Base-by-base conservation (phyloP, 768 basidiomycete species). In the Mycena kentingensis region DNA sequence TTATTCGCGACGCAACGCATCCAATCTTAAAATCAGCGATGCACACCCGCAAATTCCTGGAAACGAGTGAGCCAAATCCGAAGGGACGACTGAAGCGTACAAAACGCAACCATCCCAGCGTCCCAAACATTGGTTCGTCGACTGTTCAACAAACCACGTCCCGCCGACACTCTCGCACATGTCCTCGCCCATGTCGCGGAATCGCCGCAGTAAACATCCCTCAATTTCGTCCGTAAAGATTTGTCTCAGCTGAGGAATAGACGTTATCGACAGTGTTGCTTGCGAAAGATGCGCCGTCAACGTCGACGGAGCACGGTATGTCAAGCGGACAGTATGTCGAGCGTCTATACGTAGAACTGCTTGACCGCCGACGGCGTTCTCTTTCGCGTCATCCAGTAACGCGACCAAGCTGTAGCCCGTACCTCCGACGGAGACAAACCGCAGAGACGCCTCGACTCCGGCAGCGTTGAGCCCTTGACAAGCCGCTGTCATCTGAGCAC, bases 231-330 rank as follows among this genome's bases (percentile, higher is more conserved):
- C 87, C 21, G 77, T 75, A 11, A 95, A 76, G 22, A 95, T 72
- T 53, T 91, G 85, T 22, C 76, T 74, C 29, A 95, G 74, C 63
- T 93, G 88, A 5, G 88, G 82, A 21, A 93, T 79, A 2, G 90
- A 89, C 3, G 85, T 80, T 13, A 93, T 82, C 1, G 78, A 64
- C 16, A 92, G 68, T 2, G 87, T 92, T 13, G 90, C 88, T 69
- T 90, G 90, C 5, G 89, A 79, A 19, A 93, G 78, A 64, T 91
- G 88, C 0, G 85, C 90, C n/a, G 78, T 83, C 24, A 93, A 68
- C 10, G 80, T 79, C 11, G 89, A 90, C 15, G 91, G 91, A 0
- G 91, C 85, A 18, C 76, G 62, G 63, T 90, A 85, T 2, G 88
- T 90, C 60, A 93, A 79, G 13, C 88, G 85, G 42, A 93, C 66